Percentiles rank a stretch among this genome's conserved stretches.
Conservation (phyloP, 805 yeast genomes). For the Lachancea fermentati region DNA sequence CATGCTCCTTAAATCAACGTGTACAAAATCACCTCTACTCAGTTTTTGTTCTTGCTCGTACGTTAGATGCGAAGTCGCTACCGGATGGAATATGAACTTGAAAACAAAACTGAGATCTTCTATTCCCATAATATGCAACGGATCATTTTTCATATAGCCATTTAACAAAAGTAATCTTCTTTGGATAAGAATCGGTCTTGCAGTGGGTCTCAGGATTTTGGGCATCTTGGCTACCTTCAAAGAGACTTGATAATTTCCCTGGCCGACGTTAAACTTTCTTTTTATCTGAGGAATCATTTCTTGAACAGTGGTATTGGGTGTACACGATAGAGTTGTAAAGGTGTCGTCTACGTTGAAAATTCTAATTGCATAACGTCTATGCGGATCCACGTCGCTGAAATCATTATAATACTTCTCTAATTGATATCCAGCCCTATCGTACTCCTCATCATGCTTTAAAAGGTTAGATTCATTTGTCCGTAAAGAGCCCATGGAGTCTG, state of each 20-base stretch:
- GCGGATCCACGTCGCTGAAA: constrained; percentile 30
- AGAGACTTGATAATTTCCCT: constrained; percentile 70
- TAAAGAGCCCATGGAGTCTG: constrained; percentile 4
- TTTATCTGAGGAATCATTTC: constrained; percentile 68
- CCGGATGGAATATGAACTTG: constrained; percentile 67
- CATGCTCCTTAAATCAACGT: constrained; percentile 67
- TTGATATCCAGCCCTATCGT: constrained; percentile 35
- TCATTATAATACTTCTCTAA: constrained; percentile 35
- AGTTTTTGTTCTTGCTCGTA: constrained; percentile 67
- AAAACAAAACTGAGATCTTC: constrained; percentile 79
- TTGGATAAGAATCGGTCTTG: constrained; percentile 74
- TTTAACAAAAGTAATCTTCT: constrained; percentile 63
- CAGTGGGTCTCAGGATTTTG: constrained; percentile 64
- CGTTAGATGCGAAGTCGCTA: constrained; percentile 53
- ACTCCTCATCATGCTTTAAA: constrained; percentile 24
- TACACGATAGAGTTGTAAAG: constrained; percentile 72
- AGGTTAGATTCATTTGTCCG: constrained; percentile 11
- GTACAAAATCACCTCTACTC: constrained; percentile 52
- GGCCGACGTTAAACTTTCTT: constrained; percentile 70
- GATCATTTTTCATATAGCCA: constrained; percentile 77
- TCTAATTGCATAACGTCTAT: constrained; percentile 43
- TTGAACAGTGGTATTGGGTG: constrained; percentile 68
- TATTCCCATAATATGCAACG: constrained; percentile 70
- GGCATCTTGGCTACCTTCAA: constrained; percentile 71
- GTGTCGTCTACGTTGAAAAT: constrained; percentile 83